Base-by-base conservation (phyloP, 2,329 filamentous ascomycete genomes). In the Curvularia hawaiiensis region DNA sequence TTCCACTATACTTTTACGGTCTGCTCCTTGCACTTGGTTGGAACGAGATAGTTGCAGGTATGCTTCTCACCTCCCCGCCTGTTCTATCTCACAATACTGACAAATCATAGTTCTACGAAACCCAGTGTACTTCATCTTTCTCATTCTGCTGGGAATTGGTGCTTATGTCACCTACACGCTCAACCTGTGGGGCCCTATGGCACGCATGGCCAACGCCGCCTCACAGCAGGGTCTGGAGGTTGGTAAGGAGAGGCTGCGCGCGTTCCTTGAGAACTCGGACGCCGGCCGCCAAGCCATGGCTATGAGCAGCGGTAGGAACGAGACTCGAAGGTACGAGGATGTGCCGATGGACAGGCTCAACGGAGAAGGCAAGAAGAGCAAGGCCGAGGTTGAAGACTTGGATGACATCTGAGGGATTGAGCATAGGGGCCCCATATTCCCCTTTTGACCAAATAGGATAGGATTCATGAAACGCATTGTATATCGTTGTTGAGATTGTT, bases 21-120 rank as follows among this genome's bases (percentile, higher is more conserved):
- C 77, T 98, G 55, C 82, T 99, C 55, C 80, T 99, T 63, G 91
- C 92, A 22, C 83, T 99, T 48, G 95, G 95, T n/a, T 99, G 95
- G 95, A 99, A 99, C 78, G 95, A 99, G 79, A 93, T 99, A 62
- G 82, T 96, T 65, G 91, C 93, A 71, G 92, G 93, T 96, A 84
- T 83, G 90, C 77, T 18, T 10, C n/a, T 26, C 30, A 47, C 43
- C 28, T 1, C 24, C 40, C 22, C n/a, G 35, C 28, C 6, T n/a
- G 55, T 26, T 46, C 12, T 30, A 3, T 18, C 16, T 28, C 8
- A n/a, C 20, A 14, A 10, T 18, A 46, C 41, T 67, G 47, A 67
- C 67, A 59, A 69, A 46, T 54, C 22, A 4, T 69, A 97, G 95
- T 99, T 35, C 84, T 98, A 41, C 91, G 92, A 65, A 98, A 98